Conservation (phyloP, 2,329 filamentous ascomycete genomes). For the Paradendryphiella salina region DNA sequence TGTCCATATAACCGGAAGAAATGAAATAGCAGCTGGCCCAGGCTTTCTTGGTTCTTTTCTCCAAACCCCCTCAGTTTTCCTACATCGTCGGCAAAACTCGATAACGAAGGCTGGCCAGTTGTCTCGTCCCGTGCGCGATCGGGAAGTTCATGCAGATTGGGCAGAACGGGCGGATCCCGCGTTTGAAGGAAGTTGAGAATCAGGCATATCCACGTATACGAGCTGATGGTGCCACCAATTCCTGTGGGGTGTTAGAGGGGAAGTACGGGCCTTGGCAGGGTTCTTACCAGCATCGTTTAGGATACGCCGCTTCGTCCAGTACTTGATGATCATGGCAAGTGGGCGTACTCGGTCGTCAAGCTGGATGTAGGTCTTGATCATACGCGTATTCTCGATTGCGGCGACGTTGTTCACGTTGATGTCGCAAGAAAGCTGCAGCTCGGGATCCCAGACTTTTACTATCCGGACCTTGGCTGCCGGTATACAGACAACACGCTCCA, state of each 20-base stretch:
- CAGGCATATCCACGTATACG: constrained; percentile 99
- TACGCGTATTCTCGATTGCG: constrained; percentile 92
- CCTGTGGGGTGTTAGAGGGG: constrained; percentile 52
- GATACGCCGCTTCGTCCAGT: constrained; percentile 92
- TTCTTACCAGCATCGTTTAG: constrained; percentile 92
- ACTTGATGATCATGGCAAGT: constrained; percentile 94
- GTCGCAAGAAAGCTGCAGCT: constrained; percentile 85
- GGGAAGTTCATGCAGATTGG: constrained; percentile 76
- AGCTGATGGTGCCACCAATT: constrained; percentile 90
- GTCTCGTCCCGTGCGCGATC: constrained; percentile 63
- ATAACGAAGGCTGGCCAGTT: constrained; percentile 63
- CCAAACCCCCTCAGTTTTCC: constrained; percentile 75
- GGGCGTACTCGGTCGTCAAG: constrained; percentile 88
- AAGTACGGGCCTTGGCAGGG: constrained; percentile 3
- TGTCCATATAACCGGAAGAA: constrained; percentile 96
- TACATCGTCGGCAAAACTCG: constrained; percentile 85
- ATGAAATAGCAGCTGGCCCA: constrained; percentile 86
- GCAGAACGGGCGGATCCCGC: constrained; percentile 79
- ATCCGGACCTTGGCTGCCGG: constrained; percentile 96
- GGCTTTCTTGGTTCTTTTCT: constrained; percentile 74
- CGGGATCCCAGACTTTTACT: constrained; percentile 98
- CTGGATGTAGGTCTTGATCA: constrained; percentile 97
- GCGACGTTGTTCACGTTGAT: constrained; percentile 99
- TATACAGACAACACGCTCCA: constrained; percentile 95
- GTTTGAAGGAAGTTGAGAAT: constrained; percentile 96